Base-by-base conservation (phyloP, 371 early-diverging fungal species). In the Lichtheimia corymbifera region DNA sequence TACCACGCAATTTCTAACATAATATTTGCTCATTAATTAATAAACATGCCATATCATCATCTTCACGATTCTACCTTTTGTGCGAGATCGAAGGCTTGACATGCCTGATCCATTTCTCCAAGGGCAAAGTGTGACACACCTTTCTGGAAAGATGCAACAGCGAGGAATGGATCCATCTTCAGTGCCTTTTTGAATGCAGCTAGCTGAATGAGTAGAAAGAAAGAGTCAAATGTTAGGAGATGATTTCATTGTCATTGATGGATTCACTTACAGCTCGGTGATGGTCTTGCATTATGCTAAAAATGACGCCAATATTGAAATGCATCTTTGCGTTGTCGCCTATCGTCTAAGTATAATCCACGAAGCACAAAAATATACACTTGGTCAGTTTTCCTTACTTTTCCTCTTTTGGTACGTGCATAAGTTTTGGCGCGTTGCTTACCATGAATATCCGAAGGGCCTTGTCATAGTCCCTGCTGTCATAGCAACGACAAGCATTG, bases 241-340 rank as follows among this genome's bases (percentile, higher is more conserved):
- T 17, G 28, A 22, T 47, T 41, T 45, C 47, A 45, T 14, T 24
- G 42, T 47, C 2, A 41, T 17, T 4, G 24, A 5, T 12, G 24
- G n/a, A 28, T 22, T 47, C 42, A 70, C 85, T 84, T 89, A 93
- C 95, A 58, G 97, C 96, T 62, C 83, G 86, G 25, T 90, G 83
- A 69, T 90, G 83, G 62, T 93, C 85, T 28, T 87, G 88, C 55
- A 90, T 68, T 18, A 87, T 85, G 11, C 90, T 82, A 52, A 87
- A 85, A 45, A 91, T 87, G 61, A 94, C 83, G 11, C 93, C 97
- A 66, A 97, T 92, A 73, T 97, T 97, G 75, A 95, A 98, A 77
- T 94, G 92, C 60, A 96, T 93, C 78, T 94, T 94, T 49, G 97
- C 89, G 20, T 87, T 86, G 68, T 95, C 94, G 27, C 94, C 95